Conservation (phyloP, 2,329 filamentous ascomycete species). For the Colletotrichum navitas region DNA sequence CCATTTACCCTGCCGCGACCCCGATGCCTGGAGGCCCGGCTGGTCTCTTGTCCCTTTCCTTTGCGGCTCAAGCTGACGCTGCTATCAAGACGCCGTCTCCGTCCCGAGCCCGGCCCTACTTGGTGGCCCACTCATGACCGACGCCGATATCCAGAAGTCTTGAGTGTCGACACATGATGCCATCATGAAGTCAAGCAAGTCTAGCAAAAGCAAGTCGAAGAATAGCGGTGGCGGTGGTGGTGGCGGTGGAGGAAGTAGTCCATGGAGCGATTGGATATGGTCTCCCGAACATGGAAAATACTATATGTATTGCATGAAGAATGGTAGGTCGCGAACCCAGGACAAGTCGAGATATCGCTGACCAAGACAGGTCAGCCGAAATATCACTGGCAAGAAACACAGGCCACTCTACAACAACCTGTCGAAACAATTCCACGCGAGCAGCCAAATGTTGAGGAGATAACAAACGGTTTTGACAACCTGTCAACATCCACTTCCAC, state of each 20-base stretch:
- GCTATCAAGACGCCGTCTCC: conserved; percentile 19
- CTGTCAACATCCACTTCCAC: conserved; percentile 16
- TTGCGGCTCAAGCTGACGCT: conserved; percentile 34
- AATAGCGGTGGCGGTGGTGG: conserved; percentile 14
- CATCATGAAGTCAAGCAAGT: conserved; percentile 46
- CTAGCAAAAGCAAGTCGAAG: conserved; percentile 47
- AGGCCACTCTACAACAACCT: conserved; percentile 37
- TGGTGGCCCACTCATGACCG: conserved; percentile 17
- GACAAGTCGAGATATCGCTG: conserved; percentile 6
- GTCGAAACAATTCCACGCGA: conserved; percentile 45
- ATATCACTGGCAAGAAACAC: conserved; percentile 46
- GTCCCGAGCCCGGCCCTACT: conserved; percentile 4
- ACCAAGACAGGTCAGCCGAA: conserved; percentile 44
- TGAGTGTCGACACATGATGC: conserved; percentile 44
- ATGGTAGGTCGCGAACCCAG: conserved; percentile 46
- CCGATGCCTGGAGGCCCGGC: conserved; percentile 28
- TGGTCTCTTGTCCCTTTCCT: conserved; percentile 36
- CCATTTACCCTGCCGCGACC: conserved; percentile 32
- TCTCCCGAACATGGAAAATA: conserved; percentile 45
- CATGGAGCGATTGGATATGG: conserved; percentile 49
- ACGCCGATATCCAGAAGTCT: neutral
- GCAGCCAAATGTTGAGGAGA: conserved; percentile 44
- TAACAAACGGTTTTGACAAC: conserved; percentile 39
- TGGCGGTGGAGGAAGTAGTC: conserved; percentile 30
- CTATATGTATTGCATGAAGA: conserved; percentile 48